Base-by-base conservation (phyloP, 371 early-diverging fungal genomes). In the Parasitella parasitica region DNA sequence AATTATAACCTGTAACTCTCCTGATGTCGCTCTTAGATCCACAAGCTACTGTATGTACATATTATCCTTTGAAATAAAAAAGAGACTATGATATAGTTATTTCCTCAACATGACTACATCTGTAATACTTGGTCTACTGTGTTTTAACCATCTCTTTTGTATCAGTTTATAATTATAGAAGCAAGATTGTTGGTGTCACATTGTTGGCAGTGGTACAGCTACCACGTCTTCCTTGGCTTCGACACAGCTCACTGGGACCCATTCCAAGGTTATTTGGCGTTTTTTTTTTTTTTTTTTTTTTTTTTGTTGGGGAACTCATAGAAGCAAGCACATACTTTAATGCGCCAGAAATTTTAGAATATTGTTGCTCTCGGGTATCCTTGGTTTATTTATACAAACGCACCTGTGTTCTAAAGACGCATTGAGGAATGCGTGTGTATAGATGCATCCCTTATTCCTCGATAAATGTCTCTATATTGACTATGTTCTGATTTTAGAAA, bases 201-300 rank as follows among this genome's bases (percentile, higher is more conserved):
- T 43, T 43, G 22, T 43, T 43, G 43, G 20, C 18, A 56, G 56
- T 56, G 41, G 41, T 26, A 56, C 56, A 56, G 30, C 18, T 30
- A 32, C n/a, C n/a, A 18, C 41, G 27, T 41, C 43, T 12, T 20
- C 39, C 28, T 39, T 39, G 56, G 41, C 56, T 55, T 56, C 12
- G 43, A 5, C 43, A 22, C 43, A 43, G 12, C 43, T 9, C 43
- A 43, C 11, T 20, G 9, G 22, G 9, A 20, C 22, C 43, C 20
- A 22, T 43, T 43, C 43, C 43, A 43, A 43, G 4, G 22, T 20
- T 43, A 43, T 20, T 22, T 5, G 20, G 8, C 18, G 22, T 0
- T 9, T n/a, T n/a, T n/a, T n/a, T n/a, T n/a, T n/a, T n/a, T n/a
- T n/a, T n/a, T n/a, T n/a, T n/a, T n/a, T n/a, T n/a, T n/a, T n/a